Base-by-base conservation (phyloP, 2,329 filamentous ascomycete species). In the Falciphora oryzae region DNA sequence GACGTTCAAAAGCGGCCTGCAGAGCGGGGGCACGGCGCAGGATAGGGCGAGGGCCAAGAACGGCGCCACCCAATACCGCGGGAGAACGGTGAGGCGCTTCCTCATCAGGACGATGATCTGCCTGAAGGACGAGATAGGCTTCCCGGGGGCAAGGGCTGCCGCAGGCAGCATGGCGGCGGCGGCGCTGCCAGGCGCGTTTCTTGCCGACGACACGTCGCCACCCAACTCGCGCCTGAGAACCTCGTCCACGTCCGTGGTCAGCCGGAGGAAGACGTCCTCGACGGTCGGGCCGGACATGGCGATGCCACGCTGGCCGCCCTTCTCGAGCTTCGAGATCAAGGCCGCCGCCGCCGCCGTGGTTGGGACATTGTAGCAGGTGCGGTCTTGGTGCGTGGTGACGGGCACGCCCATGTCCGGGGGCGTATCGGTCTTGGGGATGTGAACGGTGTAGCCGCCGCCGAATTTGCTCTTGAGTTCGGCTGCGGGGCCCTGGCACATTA, bases 221-320 rank as follows among this genome's bases (percentile, higher is more conserved):
- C 63, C 32, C 32, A 59, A 38, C n/a, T 56, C 38, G 63, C 53
- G 62, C 61, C 44, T 38, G 50, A 14, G 72, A 70, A 68, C 89
- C 85, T 82, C 82, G 65, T 81, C 83, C 66, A 92, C 84, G 73
- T 97, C 93, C 71, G 94, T 91, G 0, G 92, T 92, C 56, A 97
- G 82, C 68, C 91, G 89, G 28, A 97, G 78, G 75, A 97, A 97
- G 0, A 97, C 93, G 69, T 97, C 93, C 74, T 97, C 94, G 56
- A 97, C 93, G 0, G 92, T 96, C 0, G 93, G 94, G 0, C 92
- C 92, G 18, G 90, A 90, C 68, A 97, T 90, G 65, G 93, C 88
- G 73, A 96, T 97, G 65, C 96, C 90, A 22, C 81, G 81, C 57
- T 96, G 82, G 0, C 86, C 86, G 1, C 81, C 79, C 1, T 80